Percentiles rank a stretch among this genome's conserved stretches.
phyloP scores from a whole-genome alignment of 208 protist genomes.

The Herpetomonas tarakana region DNA sequence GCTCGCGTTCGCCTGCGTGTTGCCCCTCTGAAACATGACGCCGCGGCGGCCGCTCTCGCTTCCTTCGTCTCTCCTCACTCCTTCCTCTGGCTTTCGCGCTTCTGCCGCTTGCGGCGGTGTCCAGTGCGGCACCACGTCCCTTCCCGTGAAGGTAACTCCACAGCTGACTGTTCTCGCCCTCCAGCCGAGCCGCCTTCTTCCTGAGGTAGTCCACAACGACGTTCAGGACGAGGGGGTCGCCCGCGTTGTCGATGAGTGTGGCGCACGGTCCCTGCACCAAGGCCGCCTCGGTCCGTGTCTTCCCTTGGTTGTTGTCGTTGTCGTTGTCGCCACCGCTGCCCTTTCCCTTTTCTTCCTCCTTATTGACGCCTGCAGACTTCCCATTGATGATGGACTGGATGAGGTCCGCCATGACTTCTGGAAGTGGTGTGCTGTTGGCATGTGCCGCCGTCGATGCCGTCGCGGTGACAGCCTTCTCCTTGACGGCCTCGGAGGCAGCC shows the following conservation, averaged over 20 bases:
- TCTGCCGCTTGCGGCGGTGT: no score
- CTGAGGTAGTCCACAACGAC: slow-evolving; percentile 24
- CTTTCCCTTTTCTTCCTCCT: background rate
- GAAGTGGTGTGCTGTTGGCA: no score
- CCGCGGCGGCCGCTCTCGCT: no score
- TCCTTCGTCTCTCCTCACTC: no score
- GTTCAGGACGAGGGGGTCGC: slow-evolving; percentile 21
- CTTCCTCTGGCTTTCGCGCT: no score
- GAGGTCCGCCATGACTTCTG: background rate
- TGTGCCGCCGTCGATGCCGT: no score
- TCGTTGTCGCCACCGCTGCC: background rate
- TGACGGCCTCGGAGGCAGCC: background rate
- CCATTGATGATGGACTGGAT: background rate
- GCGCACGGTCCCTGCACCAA: background rate
- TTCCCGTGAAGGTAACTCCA: slow-evolving; percentile 5
- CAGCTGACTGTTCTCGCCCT: slow-evolving; percentile 16
- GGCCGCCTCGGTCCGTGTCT: slow-evolving; percentile 9
- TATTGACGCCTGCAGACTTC: background rate
- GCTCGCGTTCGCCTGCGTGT: no score
- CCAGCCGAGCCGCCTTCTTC: slow-evolving; percentile 17
- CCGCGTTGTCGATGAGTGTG: slow-evolving; percentile 3
- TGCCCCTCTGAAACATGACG: no score
- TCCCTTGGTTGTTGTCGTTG: background rate
- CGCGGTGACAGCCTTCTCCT: background rate
- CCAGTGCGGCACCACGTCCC: no score